Conservation (phyloP, 768 basidiomycete species). For the Chalciporus sphaerocephalus region DNA sequence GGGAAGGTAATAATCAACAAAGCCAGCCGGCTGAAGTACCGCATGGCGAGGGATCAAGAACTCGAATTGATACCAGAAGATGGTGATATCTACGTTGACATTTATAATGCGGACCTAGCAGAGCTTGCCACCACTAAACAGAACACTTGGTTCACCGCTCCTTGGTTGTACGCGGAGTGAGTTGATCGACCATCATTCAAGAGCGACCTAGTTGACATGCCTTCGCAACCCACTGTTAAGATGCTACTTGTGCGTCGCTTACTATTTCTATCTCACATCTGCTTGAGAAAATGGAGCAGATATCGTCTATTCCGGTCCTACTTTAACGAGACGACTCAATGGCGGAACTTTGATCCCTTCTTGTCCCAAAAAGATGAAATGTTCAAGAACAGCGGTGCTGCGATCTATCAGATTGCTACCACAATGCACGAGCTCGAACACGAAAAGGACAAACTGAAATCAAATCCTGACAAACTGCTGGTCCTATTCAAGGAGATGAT, state of each 20-base stretch:
- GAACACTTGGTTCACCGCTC: conserved; percentile 85
- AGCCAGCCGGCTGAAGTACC: conserved; percentile 77
- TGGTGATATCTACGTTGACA: conserved; percentile 59
- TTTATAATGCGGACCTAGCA: conserved; percentile 75
- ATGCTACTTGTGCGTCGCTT: conserved; percentile 61
- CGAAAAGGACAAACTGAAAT: conserved; percentile 41
- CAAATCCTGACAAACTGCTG: conserved; percentile 51
- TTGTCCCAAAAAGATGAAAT: conserved; percentile 70
- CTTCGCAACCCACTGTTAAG: conserved; percentile 30
- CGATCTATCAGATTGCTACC: conserved; percentile 72
- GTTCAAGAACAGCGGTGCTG: conserved; percentile 72
- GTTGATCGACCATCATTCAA: conserved; percentile 23
- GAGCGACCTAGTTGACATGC: background rate
- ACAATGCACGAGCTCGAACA: conserved; percentile 63
- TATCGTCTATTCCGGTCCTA: conserved; percentile 80
- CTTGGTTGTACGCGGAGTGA: conserved; percentile 96
- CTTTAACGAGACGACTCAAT: conserved; percentile 62
- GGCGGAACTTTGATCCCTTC: conserved; percentile 84
- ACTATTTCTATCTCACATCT: background rate
- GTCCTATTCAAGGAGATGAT: conserved; percentile 80
- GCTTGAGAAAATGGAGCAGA: conserved; percentile 34
- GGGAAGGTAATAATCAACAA: conserved; percentile 73
- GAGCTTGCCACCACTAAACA: conserved; percentile 42
- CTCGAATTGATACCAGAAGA: conserved; percentile 68
- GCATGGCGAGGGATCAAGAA: conserved; percentile 74